Evolutionary conservation across 2,329 filamentous ascomycete species (phyloP).

Genomic region (Fusarium sp.): DNA sequence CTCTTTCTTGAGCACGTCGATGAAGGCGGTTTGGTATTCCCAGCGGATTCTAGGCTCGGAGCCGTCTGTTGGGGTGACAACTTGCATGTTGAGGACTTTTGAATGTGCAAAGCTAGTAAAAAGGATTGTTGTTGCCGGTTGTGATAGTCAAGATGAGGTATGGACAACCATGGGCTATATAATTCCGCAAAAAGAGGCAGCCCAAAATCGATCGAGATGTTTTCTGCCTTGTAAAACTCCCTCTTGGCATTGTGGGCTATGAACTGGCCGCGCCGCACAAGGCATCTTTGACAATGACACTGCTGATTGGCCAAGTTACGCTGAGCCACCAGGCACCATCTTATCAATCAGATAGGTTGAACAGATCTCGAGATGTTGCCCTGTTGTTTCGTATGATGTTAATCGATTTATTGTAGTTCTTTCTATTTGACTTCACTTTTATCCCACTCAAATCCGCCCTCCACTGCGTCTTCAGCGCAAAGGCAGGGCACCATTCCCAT

Average conservation of each 20-base stretch:
- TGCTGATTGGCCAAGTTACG: background rate
- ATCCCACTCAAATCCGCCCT: background rate
- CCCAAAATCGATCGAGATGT: background rate
- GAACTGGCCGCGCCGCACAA: background rate
- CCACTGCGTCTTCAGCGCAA: background rate
- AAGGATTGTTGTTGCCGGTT: background rate
- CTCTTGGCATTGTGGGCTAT: background rate
- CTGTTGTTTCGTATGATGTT: background rate
- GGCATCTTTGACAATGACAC: background rate
- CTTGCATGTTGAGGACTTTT: background rate
- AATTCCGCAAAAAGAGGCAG: background rate
- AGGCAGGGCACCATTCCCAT: background rate
- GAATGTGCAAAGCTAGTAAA: background rate
- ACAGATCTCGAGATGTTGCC: background rate
- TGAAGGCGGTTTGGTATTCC: background rate
- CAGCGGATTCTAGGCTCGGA: background rate
- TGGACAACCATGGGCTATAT: background rate
- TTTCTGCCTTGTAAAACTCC: background rate
- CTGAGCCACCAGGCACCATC: background rate
- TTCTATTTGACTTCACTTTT: background rate
- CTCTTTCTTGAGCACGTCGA: background rate
- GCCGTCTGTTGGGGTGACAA: background rate
- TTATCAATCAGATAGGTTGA: background rate
- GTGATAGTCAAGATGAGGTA: background rate
- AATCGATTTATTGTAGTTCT: background rate